Base-by-base conservation (phyloP, 2,329 filamentous ascomycete genomes). In the Endothia cerciana region DNA sequence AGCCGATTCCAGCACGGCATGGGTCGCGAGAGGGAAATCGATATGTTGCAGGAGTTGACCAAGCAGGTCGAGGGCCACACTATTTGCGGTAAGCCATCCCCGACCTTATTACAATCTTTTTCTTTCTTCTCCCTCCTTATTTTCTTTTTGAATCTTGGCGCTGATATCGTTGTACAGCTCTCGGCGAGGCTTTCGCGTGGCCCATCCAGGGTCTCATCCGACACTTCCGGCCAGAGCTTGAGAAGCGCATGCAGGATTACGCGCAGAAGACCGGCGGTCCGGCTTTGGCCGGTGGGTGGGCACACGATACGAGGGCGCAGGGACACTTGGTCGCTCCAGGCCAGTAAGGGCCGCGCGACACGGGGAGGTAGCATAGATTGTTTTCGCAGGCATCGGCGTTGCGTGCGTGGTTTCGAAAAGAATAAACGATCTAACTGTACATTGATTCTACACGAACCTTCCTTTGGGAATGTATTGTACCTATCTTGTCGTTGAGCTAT, bases 31-130 rank as follows among this genome's bases (percentile, higher is more conserved):
- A 87, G 95, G 68, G 95, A 99, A 82, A 99, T 99, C 77, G 95
- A 99, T 79, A 99, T 99, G 95, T 87, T 99, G 72, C 95, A 97
- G 83, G 95, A 99, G 84, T 83, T 99, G 73, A 99, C 95, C 70
- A 99, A 99, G 87, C 95, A 99, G 82, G 95, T 99, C 69, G 95
- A 99, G 83, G 95, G 95, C 13, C 95, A 99, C 84, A 98, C 95
- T 58, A 99, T 99, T 75, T 99, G 95, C 81, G 95, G 89, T 91
- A 87, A 77, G 88, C 83, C 41, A 36, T 47, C 58, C 2, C 6
- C 3, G 28, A n/a, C 47, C 40, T 41, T 11, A 15, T 5, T 15
- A 3, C n/a, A n/a, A n/a, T n/a, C n/a, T n/a, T n/a, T n/a, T n/a
- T n/a, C n/a, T n/a, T n/a, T n/a, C n/a, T n/a, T n/a, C n/a, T n/a